Evolutionary conservation across 768 basidiomycete genomes (phyloP).

Genomic region (Naganishia vaughanmartiniae): DNA sequence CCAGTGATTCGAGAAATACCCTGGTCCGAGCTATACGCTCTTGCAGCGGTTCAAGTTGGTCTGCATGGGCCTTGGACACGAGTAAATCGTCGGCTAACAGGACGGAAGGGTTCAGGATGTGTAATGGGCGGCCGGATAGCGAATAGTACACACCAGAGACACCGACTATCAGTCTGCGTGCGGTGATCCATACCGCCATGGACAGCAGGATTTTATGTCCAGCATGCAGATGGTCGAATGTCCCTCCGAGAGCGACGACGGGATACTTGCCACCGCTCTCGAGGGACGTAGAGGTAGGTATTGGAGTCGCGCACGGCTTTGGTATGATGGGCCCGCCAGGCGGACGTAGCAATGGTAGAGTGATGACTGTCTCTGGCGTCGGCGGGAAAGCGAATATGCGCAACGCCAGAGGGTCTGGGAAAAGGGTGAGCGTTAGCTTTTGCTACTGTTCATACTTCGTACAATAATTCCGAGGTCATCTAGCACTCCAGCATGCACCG

Average conservation of each 20-base stretch:
- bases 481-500: too few relatives aligned
- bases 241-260: conserved; percentile 86
- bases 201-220: conserved; percentile 96
- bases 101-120: background rate
- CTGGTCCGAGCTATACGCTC: conserved; percentile 61
- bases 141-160: conserved; percentile 63
- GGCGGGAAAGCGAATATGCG: background rate
- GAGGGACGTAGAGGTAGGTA: background rate
- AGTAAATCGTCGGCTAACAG: conserved; percentile 35
- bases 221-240: conserved; percentile 95
- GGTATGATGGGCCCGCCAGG: conserved; percentile 22
- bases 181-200: conserved; percentile 81
- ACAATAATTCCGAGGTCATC: too few relatives aligned
- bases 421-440: too few relatives aligned
- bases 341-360: conserved; percentile 2
- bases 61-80: conserved; percentile 37
- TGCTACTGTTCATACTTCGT: too few relatives aligned
- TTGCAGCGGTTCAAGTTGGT: conserved; percentile 37
- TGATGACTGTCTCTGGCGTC: background rate
- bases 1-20: conserved; percentile 70
- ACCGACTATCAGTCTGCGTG: conserved; percentile 79
- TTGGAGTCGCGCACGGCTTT: background rate
- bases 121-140: background rate
- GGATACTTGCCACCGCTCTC: conserved; percentile 53
- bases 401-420: background rate